These are phyloP conservation scores for Termitomyces sp. DNA, from an alignment of 1,284 basidiomycete species.

Conservation along the genomic window DNA sequence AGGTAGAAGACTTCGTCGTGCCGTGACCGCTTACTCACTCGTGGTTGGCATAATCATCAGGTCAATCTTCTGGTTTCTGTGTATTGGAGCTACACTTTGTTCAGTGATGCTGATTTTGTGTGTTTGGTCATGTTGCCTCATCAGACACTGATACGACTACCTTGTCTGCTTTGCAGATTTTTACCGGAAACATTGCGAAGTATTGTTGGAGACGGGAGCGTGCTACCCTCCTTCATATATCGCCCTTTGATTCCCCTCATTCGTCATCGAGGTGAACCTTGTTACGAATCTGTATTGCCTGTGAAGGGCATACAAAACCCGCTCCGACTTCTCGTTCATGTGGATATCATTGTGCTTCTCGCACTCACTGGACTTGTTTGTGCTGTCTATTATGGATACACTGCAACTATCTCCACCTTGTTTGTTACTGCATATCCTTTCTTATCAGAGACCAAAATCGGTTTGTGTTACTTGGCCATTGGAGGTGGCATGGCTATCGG, in stretches of 20 bases:
- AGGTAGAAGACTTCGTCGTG: conserved; percentile 31
- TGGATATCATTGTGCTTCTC: conserved; percentile 62
- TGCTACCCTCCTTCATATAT: conserved; percentile 42
- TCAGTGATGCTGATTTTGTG: conserved; percentile 53
- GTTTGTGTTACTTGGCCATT: conserved; percentile 65
- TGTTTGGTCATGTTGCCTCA: conserved; percentile 20
- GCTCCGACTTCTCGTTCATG: conserved; percentile 50
- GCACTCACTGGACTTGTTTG: conserved; percentile 55
- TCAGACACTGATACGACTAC: not conserved
- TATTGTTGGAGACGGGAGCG: conserved; percentile 56
- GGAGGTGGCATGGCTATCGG: conserved; percentile 57
- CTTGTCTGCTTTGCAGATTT: conserved; percentile 30
- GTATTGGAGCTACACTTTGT: conserved; percentile 53
- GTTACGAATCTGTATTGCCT: conserved; percentile 9
- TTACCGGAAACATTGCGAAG: conserved; percentile 60
- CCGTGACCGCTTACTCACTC: not conserved
- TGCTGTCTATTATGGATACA: conserved; percentile 61
- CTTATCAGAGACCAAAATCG: conserved; percentile 58
- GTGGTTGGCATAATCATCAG: conserved; percentile 26
- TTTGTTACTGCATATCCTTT: conserved; percentile 56
- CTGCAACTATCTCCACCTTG: conserved; percentile 59
- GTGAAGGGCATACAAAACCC: conserved; percentile 49
- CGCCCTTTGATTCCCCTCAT: conserved; percentile 54
- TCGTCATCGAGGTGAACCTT: conserved; percentile 29
- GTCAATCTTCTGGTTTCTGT: conserved; percentile 78